Evolutionary conservation across 257 asterid genomes (phyloP), one percentile per base, ranked within the genome.

Genomic region (Mitragyna speciosa): DNA sequence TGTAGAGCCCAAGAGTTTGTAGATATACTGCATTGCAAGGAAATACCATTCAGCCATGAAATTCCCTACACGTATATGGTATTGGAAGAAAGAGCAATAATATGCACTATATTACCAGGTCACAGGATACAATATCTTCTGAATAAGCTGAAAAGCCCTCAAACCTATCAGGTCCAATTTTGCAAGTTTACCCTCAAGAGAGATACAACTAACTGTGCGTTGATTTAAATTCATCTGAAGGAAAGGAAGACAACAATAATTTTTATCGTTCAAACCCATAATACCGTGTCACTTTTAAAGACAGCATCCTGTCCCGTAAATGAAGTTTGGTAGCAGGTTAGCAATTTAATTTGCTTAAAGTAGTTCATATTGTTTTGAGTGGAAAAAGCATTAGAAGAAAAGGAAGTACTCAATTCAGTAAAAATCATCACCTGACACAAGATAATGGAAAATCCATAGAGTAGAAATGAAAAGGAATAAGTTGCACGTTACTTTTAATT

Each of bases 121-220:
- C 79, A 75, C 79, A 90, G 94, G 97, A 65, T 79, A 82, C 85
- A 95, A 80, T 43, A 90, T 84, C 88, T 89, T 95, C 85, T 87
- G 87, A 79, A 94, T 89, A 89, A 94, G 90, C 63, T 89, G 86
- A 87, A 82, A 85, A 81, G 92, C 87, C 81, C 82, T 84, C 33
- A 89, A 83, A 80, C 98, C 98, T n/a, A 91, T 79, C 83, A 95
- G 79, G 83, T 95, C 98, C 81, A 95, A 64, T 82, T 85, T 91
- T 54, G 89, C 97, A 54, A 95, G 97, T 81, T 89, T 91, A 24
- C 91, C 92, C 86, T 86, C 95, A 61, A 90, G 96, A 80, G 98
- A 90, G 79, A 84, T 73, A 80, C 97, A 93, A 51, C 68, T 83
- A 78, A 85, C 86, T 69, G 90, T 79, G 80, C 78, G 74, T 33